Percentiles rank a stretch among this genome's conserved stretches.
Conservation (phyloP, 2,329 filamentous ascomycete genomes). For the Didymella arachidicola region DNA sequence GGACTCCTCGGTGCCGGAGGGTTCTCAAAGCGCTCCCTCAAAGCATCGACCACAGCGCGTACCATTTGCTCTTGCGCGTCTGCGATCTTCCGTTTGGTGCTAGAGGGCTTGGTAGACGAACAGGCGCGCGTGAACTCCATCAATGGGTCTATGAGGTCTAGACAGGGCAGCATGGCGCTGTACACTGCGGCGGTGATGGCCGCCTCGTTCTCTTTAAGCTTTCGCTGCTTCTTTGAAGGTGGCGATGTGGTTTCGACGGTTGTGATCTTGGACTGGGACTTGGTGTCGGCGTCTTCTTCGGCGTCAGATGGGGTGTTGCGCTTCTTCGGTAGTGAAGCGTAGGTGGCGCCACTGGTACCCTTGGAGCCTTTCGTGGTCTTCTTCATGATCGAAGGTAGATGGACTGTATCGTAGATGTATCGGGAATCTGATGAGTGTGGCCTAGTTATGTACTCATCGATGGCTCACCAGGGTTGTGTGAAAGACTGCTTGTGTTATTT, state of each 20-base stretch:
- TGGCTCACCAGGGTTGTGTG: too few species aligned
- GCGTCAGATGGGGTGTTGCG: too few species aligned
- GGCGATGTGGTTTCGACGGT: background rate
- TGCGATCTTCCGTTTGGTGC: background rate
- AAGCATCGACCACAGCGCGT: background rate
- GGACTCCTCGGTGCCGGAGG: background rate
- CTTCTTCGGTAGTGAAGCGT: too few species aligned
- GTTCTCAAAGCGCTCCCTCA: background rate
- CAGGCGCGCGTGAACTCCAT: background rate
- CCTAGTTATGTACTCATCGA: too few species aligned
- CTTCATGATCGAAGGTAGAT: too few species aligned
- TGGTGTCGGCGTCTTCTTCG: too few species aligned
- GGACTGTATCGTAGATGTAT: too few species aligned
- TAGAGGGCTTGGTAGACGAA: background rate
- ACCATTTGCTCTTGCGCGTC: background rate
- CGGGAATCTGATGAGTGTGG: too few species aligned
- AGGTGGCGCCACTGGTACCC: too few species aligned
- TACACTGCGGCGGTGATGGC: background rate
- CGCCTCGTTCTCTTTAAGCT: background rate
- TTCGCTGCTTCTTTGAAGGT: background rate
- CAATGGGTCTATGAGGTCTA: background rate
- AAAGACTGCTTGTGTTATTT: too few species aligned
- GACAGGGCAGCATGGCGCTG: background rate
- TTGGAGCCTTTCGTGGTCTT: too few species aligned
- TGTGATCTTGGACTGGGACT: too few species aligned